Percentiles rank a stretch among this genome's conserved stretches.
These are phyloP conservation scores for Pythium coloratum DNA, from an alignment of 352 stramenopile genomes.

Conservation along the genomic window DNA sequence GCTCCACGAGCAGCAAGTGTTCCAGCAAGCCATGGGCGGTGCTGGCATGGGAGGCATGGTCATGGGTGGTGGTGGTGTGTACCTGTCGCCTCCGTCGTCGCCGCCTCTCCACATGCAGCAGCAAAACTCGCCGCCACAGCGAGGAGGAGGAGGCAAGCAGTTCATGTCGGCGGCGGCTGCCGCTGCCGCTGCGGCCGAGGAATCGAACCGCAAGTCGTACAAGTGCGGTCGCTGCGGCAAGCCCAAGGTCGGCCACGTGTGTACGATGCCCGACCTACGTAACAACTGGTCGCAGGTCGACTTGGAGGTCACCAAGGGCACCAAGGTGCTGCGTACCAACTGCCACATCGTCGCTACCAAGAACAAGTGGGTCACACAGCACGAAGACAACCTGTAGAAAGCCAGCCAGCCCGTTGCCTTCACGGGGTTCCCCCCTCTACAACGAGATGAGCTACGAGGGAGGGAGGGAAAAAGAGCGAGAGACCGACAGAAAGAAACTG, in stretches of 20 bases:
- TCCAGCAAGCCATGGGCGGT: constrained; percentile 25
- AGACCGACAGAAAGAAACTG: neutral
- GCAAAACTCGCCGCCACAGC: constrained; percentile 30
- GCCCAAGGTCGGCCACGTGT: constrained; percentile 85
- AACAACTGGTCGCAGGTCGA: constrained; percentile 87
- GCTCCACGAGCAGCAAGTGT: constrained; percentile 33
- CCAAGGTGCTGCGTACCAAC: constrained; percentile 72
- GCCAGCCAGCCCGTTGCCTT: neutral
- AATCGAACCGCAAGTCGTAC: constrained; percentile 77
- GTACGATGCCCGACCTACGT: constrained; percentile 81
- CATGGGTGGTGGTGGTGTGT: constrained; percentile 6
- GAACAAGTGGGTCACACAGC: constrained; percentile 59
- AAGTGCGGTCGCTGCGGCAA: constrained; percentile 86
- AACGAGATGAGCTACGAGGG: too few species aligned
- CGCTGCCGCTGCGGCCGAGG: constrained; percentile 21
- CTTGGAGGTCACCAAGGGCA: constrained; percentile 71
- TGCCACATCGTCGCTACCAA: constrained; percentile 75
- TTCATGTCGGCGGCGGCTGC: constrained; percentile 29
- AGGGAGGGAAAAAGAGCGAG: neutral
- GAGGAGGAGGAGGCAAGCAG: constrained; percentile 2
- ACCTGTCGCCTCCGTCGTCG: constrained; percentile 19
- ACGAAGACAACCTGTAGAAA: constrained; percentile 52
- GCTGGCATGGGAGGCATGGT: neutral
- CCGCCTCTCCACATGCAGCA: constrained; percentile 29
- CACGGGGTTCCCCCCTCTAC: neutral